Evolutionary conservation across 495 filamentous ascomycete genomes (phyloP), one percentile per base, ranked within the genome.

Genomic region (Pseudotulostoma volvatum): DNA sequence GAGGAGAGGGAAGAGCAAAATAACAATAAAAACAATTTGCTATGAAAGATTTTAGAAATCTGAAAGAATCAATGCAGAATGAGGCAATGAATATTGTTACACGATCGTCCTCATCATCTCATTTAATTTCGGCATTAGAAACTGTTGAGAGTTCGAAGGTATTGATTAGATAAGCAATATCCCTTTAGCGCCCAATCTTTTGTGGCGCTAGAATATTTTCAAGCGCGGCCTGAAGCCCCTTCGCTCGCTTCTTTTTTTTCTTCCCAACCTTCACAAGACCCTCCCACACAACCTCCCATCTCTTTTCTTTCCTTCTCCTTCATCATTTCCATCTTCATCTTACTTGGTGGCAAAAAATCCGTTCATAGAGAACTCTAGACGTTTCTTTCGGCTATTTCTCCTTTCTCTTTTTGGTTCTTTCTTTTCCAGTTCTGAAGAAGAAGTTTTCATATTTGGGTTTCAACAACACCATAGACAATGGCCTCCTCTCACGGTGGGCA

Each of bases 371-470:
- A 28, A 28, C 23, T 11, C 23, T 28, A 28, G 11, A 11, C 23
- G 28, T 49, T 50, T 52, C 45, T 48, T 48, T 43, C 40, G 37
- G 44, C 40, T 13, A 41, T 41, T 41, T 38, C 33, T 44, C 34
- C 31, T 45, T 35, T 41, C 30, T 44, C 46, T 42, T 44, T 23
- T 37, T 31, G 44, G n/a, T n/a, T n/a, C 39, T 41, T 48, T 32
- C 41, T 32, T 34, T 49, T 60, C 41, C 55, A 53, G 25, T 55
- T 69, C 53, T 56, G 57, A 31, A 61, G 59, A 37, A 57, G 64
- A 41, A 60, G 59, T 36, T 63, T 63, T 49, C 61, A 60, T 63
- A 60, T 43, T 59, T 62, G 31, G 7, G 13, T 31, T 42, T 14
- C 39, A 28, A 28, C 23, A 28, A 28, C 23, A 28, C 11, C 11